Evolutionary conservation across 108 stramenopile genomes (phyloP), one percentile per base, ranked within the genome.

Genomic region (Seminavis robusta): DNA sequence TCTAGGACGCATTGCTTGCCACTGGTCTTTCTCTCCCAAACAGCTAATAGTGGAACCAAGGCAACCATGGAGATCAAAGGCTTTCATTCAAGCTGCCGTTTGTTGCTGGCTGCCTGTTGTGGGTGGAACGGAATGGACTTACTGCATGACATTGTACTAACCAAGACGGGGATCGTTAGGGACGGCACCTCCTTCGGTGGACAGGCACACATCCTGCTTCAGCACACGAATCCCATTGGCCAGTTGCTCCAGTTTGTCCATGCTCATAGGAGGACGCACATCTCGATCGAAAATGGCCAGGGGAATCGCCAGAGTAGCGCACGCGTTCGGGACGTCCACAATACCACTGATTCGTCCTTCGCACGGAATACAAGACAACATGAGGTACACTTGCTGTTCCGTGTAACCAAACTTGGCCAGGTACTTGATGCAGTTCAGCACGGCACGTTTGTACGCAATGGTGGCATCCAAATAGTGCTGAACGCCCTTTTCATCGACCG

Each of bases 401-500:
- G 79, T 61, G 45, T 80, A 84, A 26, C 83, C 83, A 61, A 80
- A 77, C 38, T 84, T 68, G 25, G 74, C 44, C 21, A 84, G 55
- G 50, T 84, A 80, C 53, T 84, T 80, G 60, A 84, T 84, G 29
- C 73, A 74, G 23, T 80, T 80, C 33, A 84, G 60, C 6, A 80
- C 76, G 15, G 83, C 83, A 34, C 72, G 69, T 56, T 80, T 84
- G 56, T 84, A 84, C 7, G 83, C 83, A 49, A 80, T 71, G 4
- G 79, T 84, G 1, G 83, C 83, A 56, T 84, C 83, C 17, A 84
- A 62, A 47, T 77, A 84, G 51, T 80, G 79, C 40, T 84, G 83
- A 25, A 59, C 47, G 36, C 83, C 83, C 37, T 67, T 52, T 26
- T 79, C 79, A 49, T 80, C 83, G 23, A 84, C 83, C 9, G 76